Evolutionary conservation across 768 basidiomycete genomes (phyloP).

Genomic region (Dioszegia hungarica): DNA sequence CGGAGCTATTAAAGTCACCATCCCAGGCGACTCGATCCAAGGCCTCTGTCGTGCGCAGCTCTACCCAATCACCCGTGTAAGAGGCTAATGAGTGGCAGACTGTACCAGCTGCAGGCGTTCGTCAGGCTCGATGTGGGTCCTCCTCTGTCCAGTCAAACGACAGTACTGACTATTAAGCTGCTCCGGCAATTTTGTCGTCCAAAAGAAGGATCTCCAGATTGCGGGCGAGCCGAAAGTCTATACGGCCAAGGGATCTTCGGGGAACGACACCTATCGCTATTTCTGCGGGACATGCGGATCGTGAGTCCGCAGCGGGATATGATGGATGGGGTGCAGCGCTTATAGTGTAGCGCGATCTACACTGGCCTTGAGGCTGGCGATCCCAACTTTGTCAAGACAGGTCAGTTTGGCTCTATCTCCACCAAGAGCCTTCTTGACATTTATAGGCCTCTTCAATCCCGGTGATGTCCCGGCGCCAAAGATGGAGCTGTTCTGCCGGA

Average conservation of each 20-base stretch:
- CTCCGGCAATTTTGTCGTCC: conserved; percentile 8
- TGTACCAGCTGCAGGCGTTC: conserved; percentile 7
- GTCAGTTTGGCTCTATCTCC: not conserved
- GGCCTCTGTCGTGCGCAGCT: conserved; percentile 12
- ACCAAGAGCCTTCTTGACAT: not conserved
- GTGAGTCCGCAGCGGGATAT: conserved; percentile 4
- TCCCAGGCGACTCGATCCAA: not conserved
- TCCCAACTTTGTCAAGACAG: conserved; percentile 5
- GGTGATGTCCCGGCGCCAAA: conserved; percentile 5
- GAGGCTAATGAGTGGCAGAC: conserved; percentile 1
- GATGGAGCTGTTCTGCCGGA: conserved; percentile 11
- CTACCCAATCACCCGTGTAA: not conserved
- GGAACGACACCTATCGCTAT: conserved; percentile 3
- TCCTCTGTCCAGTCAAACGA: not conserved
- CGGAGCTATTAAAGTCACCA: conserved; percentile 9
- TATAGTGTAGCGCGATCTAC: conserved; percentile 2
- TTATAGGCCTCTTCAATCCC: conserved; percentile 11
- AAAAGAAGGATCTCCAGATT: conserved; percentile 1
- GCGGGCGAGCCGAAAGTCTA: conserved; percentile 6
- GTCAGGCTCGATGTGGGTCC: conserved; percentile 8
- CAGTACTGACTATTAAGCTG: not conserved
- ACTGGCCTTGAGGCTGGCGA: not conserved
- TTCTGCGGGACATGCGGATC: conserved; percentile 20
- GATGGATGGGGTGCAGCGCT: not conserved
- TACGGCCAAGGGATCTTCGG: conserved; percentile 5